phyloP scores from a whole-genome alignment of 257 asterid genomes.

The Lantana camara region DNA sequence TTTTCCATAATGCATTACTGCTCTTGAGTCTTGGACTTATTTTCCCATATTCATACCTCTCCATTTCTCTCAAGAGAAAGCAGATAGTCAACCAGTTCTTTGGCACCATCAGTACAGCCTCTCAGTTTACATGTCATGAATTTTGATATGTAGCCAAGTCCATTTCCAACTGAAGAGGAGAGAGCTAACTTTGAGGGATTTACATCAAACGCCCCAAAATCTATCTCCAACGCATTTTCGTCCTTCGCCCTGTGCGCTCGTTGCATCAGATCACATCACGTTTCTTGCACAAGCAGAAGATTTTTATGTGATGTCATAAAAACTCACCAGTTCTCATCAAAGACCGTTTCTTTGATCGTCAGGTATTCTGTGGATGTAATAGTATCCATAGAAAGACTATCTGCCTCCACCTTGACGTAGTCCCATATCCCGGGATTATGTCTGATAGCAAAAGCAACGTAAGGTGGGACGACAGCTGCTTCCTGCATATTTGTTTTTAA shows the following conservation, averaged over 20 bases:
- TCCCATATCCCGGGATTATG: conserved; percentile 73
- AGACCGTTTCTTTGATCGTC: conserved; percentile 62
- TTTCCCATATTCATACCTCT: conserved; percentile 46
- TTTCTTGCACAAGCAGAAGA: conserved; percentile 5
- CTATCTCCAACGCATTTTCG: conserved; percentile 74
- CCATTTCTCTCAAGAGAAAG: conserved; percentile 65
- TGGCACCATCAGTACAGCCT: conserved; percentile 51
- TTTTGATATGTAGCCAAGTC: conserved; percentile 56
- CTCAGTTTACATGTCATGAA: conserved; percentile 63
- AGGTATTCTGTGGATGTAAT: conserved; percentile 63
- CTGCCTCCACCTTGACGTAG: conserved; percentile 68
- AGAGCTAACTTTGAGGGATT: conserved; percentile 49
- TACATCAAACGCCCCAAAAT: conserved; percentile 66
- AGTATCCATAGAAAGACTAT: conserved; percentile 47
- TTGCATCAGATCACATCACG: background rate
- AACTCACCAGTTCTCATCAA: conserved; percentile 69
- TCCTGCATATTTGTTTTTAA: conserved; percentile 49
- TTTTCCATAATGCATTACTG: background rate
- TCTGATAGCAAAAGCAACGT: conserved; percentile 74
- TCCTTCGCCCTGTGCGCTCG: conserved; percentile 62
- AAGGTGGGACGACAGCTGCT: conserved; percentile 78
- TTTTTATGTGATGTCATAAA: background rate
- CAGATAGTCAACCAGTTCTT: conserved; percentile 61
- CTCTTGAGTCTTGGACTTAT: background rate
- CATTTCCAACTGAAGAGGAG: conserved; percentile 67